Evolutionary conservation across 148 eudicot species (phyloP), one percentile per base, ranked within the genome.

Genomic region (Selenicereus undatus): DNA sequence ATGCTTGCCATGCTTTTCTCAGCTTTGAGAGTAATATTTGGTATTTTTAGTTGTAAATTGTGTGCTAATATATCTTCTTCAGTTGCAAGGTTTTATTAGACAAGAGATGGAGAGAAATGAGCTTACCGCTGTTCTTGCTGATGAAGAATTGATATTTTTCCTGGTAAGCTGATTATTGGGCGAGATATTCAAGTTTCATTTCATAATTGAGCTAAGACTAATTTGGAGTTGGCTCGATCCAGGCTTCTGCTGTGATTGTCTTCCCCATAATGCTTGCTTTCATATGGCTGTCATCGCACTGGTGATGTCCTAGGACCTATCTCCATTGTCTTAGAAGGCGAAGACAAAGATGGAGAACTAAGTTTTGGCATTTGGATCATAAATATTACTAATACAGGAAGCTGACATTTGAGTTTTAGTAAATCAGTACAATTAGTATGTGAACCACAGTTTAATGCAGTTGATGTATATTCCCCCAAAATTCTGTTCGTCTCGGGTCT

Each of bases 61-160:
- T 42, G 66, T 81, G 32, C 75, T 75, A 27, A 80, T 71, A 51
- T 42, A 64, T 79, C 13, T 81, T 21, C 24, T 86, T 80, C 85
- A 92, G 98, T 84, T 94, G 89, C 98, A 94, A 90, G 89, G 87
- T 62, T 80, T 77, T 21, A 79, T 92, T 13, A 89, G 84, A 84
- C 83, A 79, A 42, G 90, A 85, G 80, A 86, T 94, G 93, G 86
- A 86, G 83, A 89, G 81, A 81, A 80, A 90, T 75, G 88, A 90
- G 73, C 72, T 82, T 13, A 88, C 91, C 51, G 89, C 88, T 79
- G 80, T 87, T 85, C 86, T 94, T 73, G 94, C 97, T 71, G 85
- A 91, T 74, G 79, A 87, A 71, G 98, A 92, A 83, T 86, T 92
- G 42, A 85, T 92, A 50, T 92, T 94, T 83, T 81, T 91, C 75